Percentiles rank a stretch among this genome's conserved stretches.
Conservation (phyloP, 305 asterid genomes). For the Solanum hybrid region DNA sequence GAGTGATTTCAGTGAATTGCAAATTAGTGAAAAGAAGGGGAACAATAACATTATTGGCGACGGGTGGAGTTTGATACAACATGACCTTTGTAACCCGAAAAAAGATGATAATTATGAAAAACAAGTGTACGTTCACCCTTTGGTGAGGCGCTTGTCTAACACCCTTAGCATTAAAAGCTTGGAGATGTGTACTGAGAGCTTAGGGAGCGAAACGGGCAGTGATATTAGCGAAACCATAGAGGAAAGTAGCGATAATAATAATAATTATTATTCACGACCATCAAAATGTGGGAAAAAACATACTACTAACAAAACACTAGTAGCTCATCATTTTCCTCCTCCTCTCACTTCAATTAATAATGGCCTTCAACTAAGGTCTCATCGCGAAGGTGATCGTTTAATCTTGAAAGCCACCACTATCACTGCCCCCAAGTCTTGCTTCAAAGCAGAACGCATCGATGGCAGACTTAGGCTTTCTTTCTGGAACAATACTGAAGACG, state of each 20-base stretch:
- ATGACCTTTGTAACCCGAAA: background rate
- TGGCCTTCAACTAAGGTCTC: constrained; percentile 38
- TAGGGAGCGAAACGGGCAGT: constrained; percentile 68
- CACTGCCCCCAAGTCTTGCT: constrained; percentile 11
- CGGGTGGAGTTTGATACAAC: too few relatives aligned
- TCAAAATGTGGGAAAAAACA: constrained; percentile 22
- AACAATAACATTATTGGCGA: too few relatives aligned
- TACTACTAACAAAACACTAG: background rate
- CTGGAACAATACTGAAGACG: background rate
- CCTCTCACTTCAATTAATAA: constrained; percentile 53
- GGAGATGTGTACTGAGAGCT: constrained; percentile 81
- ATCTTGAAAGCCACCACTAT: constrained; percentile 42
- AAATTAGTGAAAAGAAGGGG: too few relatives aligned
- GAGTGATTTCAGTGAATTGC: too few relatives aligned
- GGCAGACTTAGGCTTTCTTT: constrained; percentile 67
- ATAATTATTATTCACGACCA: too few relatives aligned
- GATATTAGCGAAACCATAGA: constrained; percentile 24
- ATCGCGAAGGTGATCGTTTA: constrained; percentile 62
- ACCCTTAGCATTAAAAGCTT: constrained; percentile 43
- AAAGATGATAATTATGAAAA: background rate
- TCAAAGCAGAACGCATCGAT: constrained; percentile 45
- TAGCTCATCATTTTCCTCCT: constrained; percentile 39
- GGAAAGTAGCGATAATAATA: background rate
- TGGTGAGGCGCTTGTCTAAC: constrained; percentile 22
- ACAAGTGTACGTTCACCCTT: constrained; percentile 47